Base-by-base conservation (phyloP, 768 basidiomycete genomes). In the Kwoniella bestiolae region DNA sequence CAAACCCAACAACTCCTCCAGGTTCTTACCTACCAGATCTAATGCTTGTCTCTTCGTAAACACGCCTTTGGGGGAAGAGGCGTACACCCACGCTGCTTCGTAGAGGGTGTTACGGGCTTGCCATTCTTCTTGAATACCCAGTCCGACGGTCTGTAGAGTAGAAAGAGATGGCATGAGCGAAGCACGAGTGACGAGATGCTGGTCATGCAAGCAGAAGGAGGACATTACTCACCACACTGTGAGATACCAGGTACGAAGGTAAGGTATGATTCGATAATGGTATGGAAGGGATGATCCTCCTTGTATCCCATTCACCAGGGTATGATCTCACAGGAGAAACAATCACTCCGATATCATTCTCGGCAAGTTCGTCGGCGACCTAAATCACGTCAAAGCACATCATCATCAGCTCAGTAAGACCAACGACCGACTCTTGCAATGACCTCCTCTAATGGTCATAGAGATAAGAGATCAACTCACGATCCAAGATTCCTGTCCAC, bases 31-130 rank as follows among this genome's bases (percentile, higher is more conserved):
- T 8, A 83, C 86, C 3, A 88, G 80, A 5, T 84, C 85, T 41
- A 88, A 75, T 0, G 88, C 87, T 28, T 84, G 77, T 2, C 76
- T 66, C 72, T 84, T 84, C 45, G 79, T 75, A 47, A 87, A 81
- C 16, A 75, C 63, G 5, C 81, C 82, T 21, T 76, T 72, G 7
- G 81, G 78, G 18, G 60, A 61, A 65, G 84, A 83, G 9, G 85
- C 76, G 45, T 84, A 71, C 67, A 89, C 90, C 92, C 93, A 94
- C 46, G 86, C 90, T 31, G 87, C 81, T 68, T 95, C 92, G 69
- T 92, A 90, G 16, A 89, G 86, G 9, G 89, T 84, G 74, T 89
- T 91, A 26, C 90, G 86, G 6, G 90, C 88, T 28, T 85, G 84
- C 89, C 89, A 92, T 44, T 85, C 85, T 66, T 87, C 86, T 49